Evolutionary conservation across 2,329 filamentous ascomycete species (phyloP).

Genomic region (Leptographium flavum): DNA sequence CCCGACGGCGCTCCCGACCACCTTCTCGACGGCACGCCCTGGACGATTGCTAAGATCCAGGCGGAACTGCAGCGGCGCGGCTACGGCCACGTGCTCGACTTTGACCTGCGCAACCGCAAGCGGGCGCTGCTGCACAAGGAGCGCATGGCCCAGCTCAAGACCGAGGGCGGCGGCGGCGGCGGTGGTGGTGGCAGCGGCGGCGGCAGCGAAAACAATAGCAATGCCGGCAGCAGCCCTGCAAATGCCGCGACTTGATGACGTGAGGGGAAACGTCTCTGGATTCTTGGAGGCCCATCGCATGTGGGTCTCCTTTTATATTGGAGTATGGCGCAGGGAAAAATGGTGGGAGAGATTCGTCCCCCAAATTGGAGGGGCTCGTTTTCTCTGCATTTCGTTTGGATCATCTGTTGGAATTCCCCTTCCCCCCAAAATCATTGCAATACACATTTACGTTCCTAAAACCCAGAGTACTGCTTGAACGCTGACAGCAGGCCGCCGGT

Average conservation of each 20-base stretch:
- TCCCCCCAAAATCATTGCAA: not conserved
- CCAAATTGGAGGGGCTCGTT: too few species aligned
- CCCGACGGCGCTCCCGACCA: not conserved
- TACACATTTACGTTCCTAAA: conserved; percentile 18
- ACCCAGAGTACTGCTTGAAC: conserved; percentile 63
- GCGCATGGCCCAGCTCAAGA: conserved; percentile 6
- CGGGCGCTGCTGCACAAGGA: conserved; percentile 17
- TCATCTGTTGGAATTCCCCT: not conserved
- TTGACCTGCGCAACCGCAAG: conserved; percentile 23
- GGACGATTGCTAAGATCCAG: conserved; percentile 21
- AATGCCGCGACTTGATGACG: too few species aligned
- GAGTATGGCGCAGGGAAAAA: too few species aligned
- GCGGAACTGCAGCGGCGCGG: conserved; percentile 20
- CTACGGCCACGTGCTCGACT: conserved; percentile 21
- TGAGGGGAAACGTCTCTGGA: not conserved
- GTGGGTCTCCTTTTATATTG: too few species aligned
- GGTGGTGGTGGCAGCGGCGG: too few species aligned
- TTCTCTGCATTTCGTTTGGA: not conserved
- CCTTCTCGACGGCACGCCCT: not conserved
- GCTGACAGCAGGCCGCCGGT: conserved; percentile 81
- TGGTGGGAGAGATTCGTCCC: too few species aligned
- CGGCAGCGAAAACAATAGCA: not conserved
- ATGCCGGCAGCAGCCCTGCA: not conserved
- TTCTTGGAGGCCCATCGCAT: too few species aligned
- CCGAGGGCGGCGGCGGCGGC: not conserved